Conservation (phyloP, 306 rosid genomes). For the Cucurbita maxima region DNA sequence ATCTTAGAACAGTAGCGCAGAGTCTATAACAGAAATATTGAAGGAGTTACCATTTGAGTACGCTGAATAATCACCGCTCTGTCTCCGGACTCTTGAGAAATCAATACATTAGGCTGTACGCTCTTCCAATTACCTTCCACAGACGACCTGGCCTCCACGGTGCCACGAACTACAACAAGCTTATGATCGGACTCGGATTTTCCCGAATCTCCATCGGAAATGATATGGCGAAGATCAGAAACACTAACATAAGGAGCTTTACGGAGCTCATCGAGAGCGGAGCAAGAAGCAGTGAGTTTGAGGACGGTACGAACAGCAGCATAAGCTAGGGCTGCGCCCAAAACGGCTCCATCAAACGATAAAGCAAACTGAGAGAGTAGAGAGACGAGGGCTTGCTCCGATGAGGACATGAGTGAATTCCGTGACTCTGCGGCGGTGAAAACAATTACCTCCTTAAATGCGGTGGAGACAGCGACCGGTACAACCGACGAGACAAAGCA, state of each 20-base stretch:
- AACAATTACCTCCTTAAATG: background rate
- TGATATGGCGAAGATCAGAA: constrained; percentile 66
- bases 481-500: background rate
- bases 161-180: constrained; percentile 58
- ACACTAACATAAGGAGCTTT: constrained; percentile 47
- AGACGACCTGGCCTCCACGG: constrained; percentile 52
- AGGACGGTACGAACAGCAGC: constrained; percentile 46
- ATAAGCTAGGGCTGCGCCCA: constrained; percentile 56
- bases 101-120: constrained; percentile 26
- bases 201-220: constrained; percentile 14
- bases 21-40: background rate
- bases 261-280: constrained; percentile 45
- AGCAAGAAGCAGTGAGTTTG: constrained; percentile 27
- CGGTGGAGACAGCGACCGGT: background rate
- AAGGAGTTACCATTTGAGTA: constrained; percentile 48
- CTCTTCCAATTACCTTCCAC: constrained; percentile 41
- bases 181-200: constrained; percentile 11
- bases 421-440: background rate
- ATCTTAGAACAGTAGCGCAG: background rate
- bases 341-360: constrained; percentile 74
- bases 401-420: constrained; percentile 42
- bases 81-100: constrained; percentile 54
- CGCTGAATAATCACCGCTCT: constrained; percentile 55
- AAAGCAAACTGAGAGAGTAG: constrained; percentile 48
- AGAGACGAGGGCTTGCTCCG: constrained; percentile 57